Percentiles rank a stretch among this genome's conserved stretches.
phyloP scores from a whole-genome alignment of 129 eudicot genomes.

The Escallonia herrerae region DNA sequence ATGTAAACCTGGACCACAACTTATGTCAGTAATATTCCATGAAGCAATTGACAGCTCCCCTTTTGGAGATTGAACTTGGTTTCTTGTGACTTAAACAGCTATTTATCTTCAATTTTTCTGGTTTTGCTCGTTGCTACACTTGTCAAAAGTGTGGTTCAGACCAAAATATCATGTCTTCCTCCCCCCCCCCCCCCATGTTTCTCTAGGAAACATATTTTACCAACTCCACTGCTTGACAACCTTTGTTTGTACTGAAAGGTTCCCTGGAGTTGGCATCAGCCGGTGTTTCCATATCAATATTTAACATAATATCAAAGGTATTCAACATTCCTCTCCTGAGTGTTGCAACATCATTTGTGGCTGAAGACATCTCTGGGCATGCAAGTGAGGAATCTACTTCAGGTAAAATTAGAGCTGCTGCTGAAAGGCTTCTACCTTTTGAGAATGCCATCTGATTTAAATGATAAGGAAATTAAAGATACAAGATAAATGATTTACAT shows the following conservation, averaged over 20 bases:
- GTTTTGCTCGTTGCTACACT: not conserved
- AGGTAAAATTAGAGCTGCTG: constrained; percentile 23
- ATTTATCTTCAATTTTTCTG: not conserved
- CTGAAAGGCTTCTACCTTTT: not conserved
- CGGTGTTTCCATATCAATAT: constrained; percentile 63
- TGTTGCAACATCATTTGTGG: constrained; percentile 74
- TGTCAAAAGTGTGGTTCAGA: not conserved
- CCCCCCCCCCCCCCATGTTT: too few relatives aligned
- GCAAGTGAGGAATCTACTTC: constrained; percentile 22
- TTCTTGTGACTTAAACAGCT: not conserved
- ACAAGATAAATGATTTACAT: too few relatives aligned
- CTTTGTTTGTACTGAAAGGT: constrained; percentile 29
- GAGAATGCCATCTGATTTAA: not conserved
- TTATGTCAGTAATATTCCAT: not conserved
- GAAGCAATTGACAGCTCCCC: not conserved
- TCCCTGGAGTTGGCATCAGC: constrained; percentile 72
- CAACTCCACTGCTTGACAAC: constrained; percentile 6
- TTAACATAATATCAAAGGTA: constrained; percentile 66
- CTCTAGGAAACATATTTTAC: not conserved
- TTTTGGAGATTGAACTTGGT: too few relatives aligned
- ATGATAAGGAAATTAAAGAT: too few relatives aligned
- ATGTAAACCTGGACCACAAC: not conserved
- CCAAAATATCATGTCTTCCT: not conserved
- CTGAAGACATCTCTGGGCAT: constrained; percentile 60
- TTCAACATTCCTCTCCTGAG: constrained; percentile 76